These are phyloP conservation scores for Penicillium goetzii DNA, from an alignment of 495 filamentous ascomycete genomes.

Conservation along the genomic window DNA sequence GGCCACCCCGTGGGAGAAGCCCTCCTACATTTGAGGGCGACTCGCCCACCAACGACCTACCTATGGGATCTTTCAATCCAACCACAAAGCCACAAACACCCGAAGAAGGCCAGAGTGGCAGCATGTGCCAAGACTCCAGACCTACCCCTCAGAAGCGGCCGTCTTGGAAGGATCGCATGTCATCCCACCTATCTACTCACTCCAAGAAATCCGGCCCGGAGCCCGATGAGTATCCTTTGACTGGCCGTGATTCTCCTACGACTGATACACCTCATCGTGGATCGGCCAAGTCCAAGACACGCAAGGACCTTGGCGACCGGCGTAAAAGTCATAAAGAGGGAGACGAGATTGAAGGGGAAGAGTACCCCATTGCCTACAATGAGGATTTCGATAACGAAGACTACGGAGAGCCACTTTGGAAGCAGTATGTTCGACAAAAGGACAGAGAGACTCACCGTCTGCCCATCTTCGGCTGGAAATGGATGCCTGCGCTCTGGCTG, in stretches of 20 bases:
- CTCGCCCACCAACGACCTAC: constrained; percentile 6
- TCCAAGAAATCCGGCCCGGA: constrained; percentile 35
- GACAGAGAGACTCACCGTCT: constrained; percentile 86
- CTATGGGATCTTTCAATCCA: background rate
- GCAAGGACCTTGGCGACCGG: constrained; percentile 23
- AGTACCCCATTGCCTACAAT: constrained; percentile 75
- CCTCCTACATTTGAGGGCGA: background rate
- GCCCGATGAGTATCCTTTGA: constrained; percentile 46
- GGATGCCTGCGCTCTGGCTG: constrained; percentile 78
- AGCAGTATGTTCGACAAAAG: constrained; percentile 75
- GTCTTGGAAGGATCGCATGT: constrained; percentile 50
- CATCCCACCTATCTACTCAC: constrained; percentile 25
- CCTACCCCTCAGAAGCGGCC: constrained; percentile 38
- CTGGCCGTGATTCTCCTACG: constrained; percentile 37
- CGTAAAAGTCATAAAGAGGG: constrained; percentile 39
- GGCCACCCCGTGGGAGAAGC: constrained; percentile 7
- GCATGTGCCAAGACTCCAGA: constrained; percentile 13
- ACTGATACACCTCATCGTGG: constrained; percentile 22
- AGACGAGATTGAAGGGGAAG: constrained; percentile 44
- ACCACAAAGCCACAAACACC: background rate
- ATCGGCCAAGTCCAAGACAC: constrained; percentile 25
- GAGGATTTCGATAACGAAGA: constrained; percentile 66
- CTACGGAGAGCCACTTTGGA: constrained; percentile 73
- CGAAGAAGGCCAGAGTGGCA: constrained; percentile 5
- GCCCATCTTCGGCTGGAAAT: constrained; percentile 77